Evolutionary conservation across 108 stramenopile species (phyloP), one percentile per base, ranked within the genome.

Genomic region (Fragilaria radians): DNA sequence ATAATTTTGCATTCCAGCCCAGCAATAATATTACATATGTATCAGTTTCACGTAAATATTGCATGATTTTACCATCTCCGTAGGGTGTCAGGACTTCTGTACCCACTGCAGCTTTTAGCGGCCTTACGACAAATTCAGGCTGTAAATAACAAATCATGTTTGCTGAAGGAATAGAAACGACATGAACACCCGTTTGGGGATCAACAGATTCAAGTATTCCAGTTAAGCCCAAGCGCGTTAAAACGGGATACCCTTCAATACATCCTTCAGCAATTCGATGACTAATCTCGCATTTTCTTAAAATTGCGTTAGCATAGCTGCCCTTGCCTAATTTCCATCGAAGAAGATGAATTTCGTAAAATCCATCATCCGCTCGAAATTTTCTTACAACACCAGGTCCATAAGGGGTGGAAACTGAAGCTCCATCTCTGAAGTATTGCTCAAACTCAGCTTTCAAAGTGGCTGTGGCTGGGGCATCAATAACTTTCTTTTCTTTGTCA

Each of bases 181-280:
- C 73, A 61, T 95, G 94, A n/a, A 95, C 85, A 36, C 89, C 80
- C 27, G 88, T 95, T 29, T 79, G 88, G 32, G 89, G 88, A 46
- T 95, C 76, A 1, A 95, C 94, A 48, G 86, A 86, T 25, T 78
- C 85, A 31, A 95, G 81, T 27, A 76, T 82, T 27, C 94, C 94
- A 45, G 90, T 74, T 0, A 82, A 56, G 0, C 93, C 93, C 27
- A 78, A 59, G 5, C 61, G 74, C 1, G 89, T 89, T 50, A 85
- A 58, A 9, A 95, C 89, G 17, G 93, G 86, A 68, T 84, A 89
- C 5, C 93, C 93, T 62, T 92, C 94, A 30, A 85, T 58, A 61
- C 94, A 95, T 34, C 88, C 86, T 60, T 71, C 69, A 0, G 88
- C 94, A 34, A 95, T 71, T 26, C 79, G 80, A 55, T 77, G 72